Base-by-base conservation (phyloP, 1,284 basidiomycete species). In the Ustilago tritici region DNA sequence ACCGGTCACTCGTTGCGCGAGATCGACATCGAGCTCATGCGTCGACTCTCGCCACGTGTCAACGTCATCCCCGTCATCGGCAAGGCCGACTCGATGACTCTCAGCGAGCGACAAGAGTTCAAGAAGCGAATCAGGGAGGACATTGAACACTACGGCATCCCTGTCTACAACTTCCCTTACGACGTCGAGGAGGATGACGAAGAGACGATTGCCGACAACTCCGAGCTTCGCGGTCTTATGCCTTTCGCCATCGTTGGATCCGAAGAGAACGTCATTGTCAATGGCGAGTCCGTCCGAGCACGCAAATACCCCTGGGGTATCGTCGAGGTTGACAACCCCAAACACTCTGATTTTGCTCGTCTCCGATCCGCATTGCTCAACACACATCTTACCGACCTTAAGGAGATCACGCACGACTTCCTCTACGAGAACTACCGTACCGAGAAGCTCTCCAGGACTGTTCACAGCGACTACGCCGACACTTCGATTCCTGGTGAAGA, bases 51-150 rank as follows among this genome's bases (percentile, higher is more conserved):
- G 31, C 82, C 84, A 11, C 72, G 82, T 19, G 97, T 98, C 87
- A 99, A 99, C 86, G 97, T 99, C 80, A 99, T 99, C 80, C 97
- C 97, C 65, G 96, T 99, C 84, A 91, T 99, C 85, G 97, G 97
- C 80, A 99, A 99, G 88, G 93, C 95, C 8, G 97, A 99, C 88
- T 92, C 94, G 9, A 88, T 99, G 86, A 98, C 96, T 17, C 68
- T 71, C 35, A 59, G 61, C 38, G 84, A 86, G 70, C 72, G 76
- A 56, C 91, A 91, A 73, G 94, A 92, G 12, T 99, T 99, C 91
- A 99, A 98, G 90, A 95, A 95, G 88, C 90, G 97, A 49, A 76
- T 99, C 85, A 98, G 98, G 95, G 95, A 99, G 88, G 96, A 99
- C 87, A 98, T 99, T 80, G 96, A 98, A 86, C 91, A 98, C 89